Evolutionary conservation across 495 filamentous ascomycete genomes (phyloP).

Genomic region (Neurospora intermedia): DNA sequence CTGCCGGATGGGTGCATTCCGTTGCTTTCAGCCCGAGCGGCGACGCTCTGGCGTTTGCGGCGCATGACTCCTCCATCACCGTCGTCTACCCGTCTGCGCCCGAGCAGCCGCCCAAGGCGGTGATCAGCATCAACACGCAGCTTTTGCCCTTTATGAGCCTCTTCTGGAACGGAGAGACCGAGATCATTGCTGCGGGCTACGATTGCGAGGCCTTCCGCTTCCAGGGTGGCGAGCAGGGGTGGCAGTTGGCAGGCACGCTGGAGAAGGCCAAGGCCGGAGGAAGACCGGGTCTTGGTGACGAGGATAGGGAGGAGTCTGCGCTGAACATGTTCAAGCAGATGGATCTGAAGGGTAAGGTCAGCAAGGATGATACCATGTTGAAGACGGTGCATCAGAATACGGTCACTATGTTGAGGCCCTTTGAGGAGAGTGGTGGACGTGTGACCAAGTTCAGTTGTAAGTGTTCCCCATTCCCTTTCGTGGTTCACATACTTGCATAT

Average conservation of each 20-base stretch:
- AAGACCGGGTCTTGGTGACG: slow-evolving; percentile 25
- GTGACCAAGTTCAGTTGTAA: slow-evolving; percentile 84
- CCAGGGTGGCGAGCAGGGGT: slow-evolving; percentile 68
- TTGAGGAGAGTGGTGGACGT: slow-evolving; percentile 50
- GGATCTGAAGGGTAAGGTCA: slow-evolving; percentile 84
- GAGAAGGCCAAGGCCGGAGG: slow-evolving; percentile 57
- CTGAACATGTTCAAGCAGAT: slow-evolving; percentile 98
- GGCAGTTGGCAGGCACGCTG: slow-evolving; percentile 75
- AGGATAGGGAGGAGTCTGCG: slow-evolving; percentile 56
- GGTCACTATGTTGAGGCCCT: slow-evolving; percentile 70
- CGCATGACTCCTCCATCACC: slow-evolving; percentile 91
- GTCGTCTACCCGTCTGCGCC: slow-evolving; percentile 90
- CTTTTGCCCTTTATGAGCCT: slow-evolving; percentile 82
- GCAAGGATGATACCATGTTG: slow-evolving; percentile 76
- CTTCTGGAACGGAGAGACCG: slow-evolving; percentile 83
- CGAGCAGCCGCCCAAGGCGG: slow-evolving; percentile 79
- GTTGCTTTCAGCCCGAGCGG: slow-evolving; percentile 87
- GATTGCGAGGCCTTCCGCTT: slow-evolving; percentile 94
- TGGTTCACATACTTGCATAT: not conserved
- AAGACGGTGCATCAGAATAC: slow-evolving; percentile 98
- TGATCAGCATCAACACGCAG: slow-evolving; percentile 81
- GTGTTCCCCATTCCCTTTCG: slow-evolving; percentile 22
- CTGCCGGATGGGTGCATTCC: slow-evolving; percentile 91
- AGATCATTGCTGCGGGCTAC: slow-evolving; percentile 93
- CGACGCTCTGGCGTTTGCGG: slow-evolving; percentile 79